A percentile compares a stretch with the other conserved stretches of the same genome.
Evolutionary conservation across 495 filamentous ascomycete species (phyloP).

Genomic region (Lepraria neglecta): DNA sequence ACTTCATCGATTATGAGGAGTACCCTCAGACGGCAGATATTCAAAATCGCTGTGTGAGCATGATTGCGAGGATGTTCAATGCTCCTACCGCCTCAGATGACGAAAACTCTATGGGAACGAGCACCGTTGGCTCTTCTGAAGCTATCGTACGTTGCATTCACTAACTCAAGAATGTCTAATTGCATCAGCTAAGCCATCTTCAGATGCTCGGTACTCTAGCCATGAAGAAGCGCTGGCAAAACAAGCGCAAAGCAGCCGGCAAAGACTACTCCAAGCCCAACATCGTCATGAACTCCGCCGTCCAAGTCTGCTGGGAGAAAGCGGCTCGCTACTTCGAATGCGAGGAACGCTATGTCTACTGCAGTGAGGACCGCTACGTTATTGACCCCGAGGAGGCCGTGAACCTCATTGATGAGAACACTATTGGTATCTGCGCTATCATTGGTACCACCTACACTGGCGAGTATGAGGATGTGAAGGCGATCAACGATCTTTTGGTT

Average conservation of each 20-base stretch:
- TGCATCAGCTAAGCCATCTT: not conserved
- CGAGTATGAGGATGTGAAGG: constrained; percentile 89
- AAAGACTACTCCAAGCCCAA: constrained; percentile 72
- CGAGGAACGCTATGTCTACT: constrained; percentile 84
- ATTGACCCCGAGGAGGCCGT: constrained; percentile 83
- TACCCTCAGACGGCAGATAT: constrained; percentile 81
- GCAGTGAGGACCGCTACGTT: constrained; percentile 70
- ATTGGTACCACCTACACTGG: constrained; percentile 92
- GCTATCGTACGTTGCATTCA: constrained; percentile 61
- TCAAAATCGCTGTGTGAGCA: constrained; percentile 85
- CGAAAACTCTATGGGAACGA: constrained; percentile 69
- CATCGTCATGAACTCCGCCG: constrained; percentile 86
- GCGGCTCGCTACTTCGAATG: constrained; percentile 91
- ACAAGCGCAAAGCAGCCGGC: constrained; percentile 68
- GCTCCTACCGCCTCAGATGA: constrained; percentile 46
- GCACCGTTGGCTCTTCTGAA: constrained; percentile 78
- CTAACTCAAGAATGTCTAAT: not conserved
- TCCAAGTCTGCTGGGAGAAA: constrained; percentile 96
- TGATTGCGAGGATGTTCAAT: constrained; percentile 87
- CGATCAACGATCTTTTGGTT: constrained; percentile 74
- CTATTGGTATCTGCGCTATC: constrained; percentile 87
- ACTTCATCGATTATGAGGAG: constrained; percentile 92
- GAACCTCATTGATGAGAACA: constrained; percentile 85
- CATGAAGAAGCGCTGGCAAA: constrained; percentile 95
- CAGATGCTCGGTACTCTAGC: constrained; percentile 64